A percentile compares a stretch with the other conserved stretches of the same genome.
phyloP scores from a whole-genome alignment of 2,329 filamentous ascomycete genomes.

The Talaromyces piceae region DNA sequence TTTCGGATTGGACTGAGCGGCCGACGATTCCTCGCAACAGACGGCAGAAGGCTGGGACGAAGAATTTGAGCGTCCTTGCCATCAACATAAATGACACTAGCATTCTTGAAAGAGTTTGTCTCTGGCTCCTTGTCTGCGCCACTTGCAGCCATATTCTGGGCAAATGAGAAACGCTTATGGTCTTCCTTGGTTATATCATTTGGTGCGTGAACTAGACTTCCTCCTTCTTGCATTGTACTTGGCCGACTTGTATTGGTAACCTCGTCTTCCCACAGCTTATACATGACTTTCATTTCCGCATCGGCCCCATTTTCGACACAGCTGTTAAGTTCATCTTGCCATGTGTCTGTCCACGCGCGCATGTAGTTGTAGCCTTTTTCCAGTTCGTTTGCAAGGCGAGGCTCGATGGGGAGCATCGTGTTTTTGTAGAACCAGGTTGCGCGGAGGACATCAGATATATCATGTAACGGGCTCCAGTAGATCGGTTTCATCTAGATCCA shows the following conservation, averaged over 20 bases:
- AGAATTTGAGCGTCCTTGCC: slow-evolving; percentile 70
- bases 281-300: slow-evolving; percentile 84
- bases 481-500: slow-evolving; percentile 76
- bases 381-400: slow-evolving; percentile 79
- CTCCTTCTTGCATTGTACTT: slow-evolving; percentile 31
- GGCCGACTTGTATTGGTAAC: slow-evolving; percentile 28
- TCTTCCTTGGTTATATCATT: slow-evolving; percentile 14
- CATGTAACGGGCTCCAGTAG: slow-evolving; percentile 93
- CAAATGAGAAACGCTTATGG: slow-evolving; percentile 19
- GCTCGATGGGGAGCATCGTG: slow-evolving; percentile 83
- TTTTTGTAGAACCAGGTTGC: slow-evolving; percentile 98
- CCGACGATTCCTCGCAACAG: slow-evolving; percentile 71
- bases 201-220: slow-evolving; percentile 11
- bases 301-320: slow-evolving; percentile 82
- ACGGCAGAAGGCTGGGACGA: slow-evolving; percentile 77
- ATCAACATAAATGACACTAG: slow-evolving; percentile 83
- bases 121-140: slow-evolving; percentile 36
- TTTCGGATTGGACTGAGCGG: slow-evolving; percentile 80
- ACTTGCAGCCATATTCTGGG: slow-evolving; percentile 36
- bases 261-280: slow-evolving; percentile 67
- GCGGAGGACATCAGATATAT: slow-evolving; percentile 71
- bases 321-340: slow-evolving; percentile 82
- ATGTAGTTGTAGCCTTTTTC: slow-evolving; percentile 86
- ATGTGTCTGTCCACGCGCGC: slow-evolving; percentile 83
- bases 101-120: slow-evolving; percentile 58